Base-by-base conservation (phyloP, 148 eudicot genomes). In the Amaranthus cruentus region DNA sequence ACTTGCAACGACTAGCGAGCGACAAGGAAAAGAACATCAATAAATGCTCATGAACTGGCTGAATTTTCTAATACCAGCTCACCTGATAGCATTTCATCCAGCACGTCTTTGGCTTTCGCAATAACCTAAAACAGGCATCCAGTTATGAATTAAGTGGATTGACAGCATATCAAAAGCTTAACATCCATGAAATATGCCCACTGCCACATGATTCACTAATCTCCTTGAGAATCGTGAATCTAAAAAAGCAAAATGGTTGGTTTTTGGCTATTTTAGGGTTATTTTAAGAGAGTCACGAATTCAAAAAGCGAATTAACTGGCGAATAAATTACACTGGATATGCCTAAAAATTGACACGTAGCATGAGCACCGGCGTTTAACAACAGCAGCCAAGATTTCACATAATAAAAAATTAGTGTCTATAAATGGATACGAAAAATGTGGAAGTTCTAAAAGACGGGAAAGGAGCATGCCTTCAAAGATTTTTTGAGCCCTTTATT, bases 401-500 rank as follows among this genome's bases (percentile, higher is more conserved):
- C 69, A 47, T 6, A 4, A 14, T 66, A 53, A n/a, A 6, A 66
- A 13, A 66, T 64, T 9, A 18, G 13, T 62, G 66, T 62, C 14
- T 38, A 63, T 42, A 63, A n/a, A 13, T 6, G 69, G 69, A 66
- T 66, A 66, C 53, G 48, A 47, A 66, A 66, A 9, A 66, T 18
- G 4, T 6, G 28, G 14, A 49, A 49, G 38, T 49, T 1, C 0
- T 66, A 14, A 50, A 66, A 12, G 2, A 61, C 4, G 58, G 62
- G 56, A 13, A 77, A 62, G 76, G 48, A 76, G 51, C 85, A 71
- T 85, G 76, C 99, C 97, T 95, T 95, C 64, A 90, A 10, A 62
- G 97, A 81, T 76, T 87, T 95, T 62, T 82, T 77, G 43, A 95
- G 92, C 68, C 96, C 98, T 62, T 61, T 79, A 79, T 95, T 95